phyloP scores from a whole-genome alignment of 2,329 filamentous ascomycete species.

The Botrytis pseudocinerea region DNA sequence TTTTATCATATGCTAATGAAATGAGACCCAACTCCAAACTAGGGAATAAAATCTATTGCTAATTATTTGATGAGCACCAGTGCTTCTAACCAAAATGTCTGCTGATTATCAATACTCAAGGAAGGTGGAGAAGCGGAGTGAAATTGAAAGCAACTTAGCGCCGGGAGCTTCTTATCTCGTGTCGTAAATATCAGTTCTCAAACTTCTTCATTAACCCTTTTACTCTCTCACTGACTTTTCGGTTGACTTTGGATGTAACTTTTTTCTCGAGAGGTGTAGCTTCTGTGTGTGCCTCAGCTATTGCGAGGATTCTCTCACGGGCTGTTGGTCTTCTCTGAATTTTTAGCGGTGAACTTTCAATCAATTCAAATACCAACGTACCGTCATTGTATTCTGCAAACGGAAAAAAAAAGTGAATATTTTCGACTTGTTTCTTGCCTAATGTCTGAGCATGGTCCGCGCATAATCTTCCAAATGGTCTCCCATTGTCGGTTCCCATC shows the following conservation, averaged over 20 bases:
- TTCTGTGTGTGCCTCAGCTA: neutral
- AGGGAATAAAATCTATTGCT: neutral
- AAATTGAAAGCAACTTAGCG: neutral
- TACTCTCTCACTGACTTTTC: neutral
- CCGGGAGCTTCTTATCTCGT: neutral
- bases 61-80: neutral
- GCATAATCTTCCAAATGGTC: neutral
- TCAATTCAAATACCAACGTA: neutral
- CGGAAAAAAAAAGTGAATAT: neutral
- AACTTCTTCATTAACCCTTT: neutral
- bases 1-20: neutral
- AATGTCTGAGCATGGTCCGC: neutral
- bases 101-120: neutral
- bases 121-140: too few relatives aligned
- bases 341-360: neutral
- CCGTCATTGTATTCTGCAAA: neutral
- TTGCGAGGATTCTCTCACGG: neutral
- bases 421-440: neutral
- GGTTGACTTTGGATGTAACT: neutral
- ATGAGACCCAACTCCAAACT: neutral
- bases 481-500: neutral
- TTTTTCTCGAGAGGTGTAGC: neutral
- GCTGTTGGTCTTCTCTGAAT: neutral
- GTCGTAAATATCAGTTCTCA: neutral
- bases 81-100: neutral